Base-by-base conservation (phyloP, 2,329 filamentous ascomycete genomes). In the Zymoseptoria ardabiliae region DNA sequence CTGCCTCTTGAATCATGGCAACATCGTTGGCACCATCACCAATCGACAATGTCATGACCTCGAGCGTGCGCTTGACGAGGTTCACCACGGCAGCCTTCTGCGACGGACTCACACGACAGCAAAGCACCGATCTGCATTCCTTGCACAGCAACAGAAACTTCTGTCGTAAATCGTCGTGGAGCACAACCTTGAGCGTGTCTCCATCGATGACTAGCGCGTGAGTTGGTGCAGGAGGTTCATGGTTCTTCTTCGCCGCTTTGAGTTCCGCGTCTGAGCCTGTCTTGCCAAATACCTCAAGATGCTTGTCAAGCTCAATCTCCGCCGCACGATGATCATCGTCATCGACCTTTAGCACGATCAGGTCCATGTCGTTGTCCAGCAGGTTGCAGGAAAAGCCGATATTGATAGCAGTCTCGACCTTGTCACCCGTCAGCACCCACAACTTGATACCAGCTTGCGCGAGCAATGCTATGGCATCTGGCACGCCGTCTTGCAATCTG, bases 311-410 rank as follows among this genome's bases (percentile, higher is more conserved):
- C 66, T 92, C 82, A 57, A 82, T 80, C 65, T 89, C 86, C 2
- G 91, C 83, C 41, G 79, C 78, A 11, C 80, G 78, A 9, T 88
- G 67, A 59, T 80, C 82, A 76, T 91, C 87, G 64, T 96, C 90
- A 1, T 89, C 84, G 28, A 94, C 82, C 71, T 95, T 95, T 67
- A 99, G 81, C 54, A 96, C 85, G 64, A 99, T 89, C 62, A 99
- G 79, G 67, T 99, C 94, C 94, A 99, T 97, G 66, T 96, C 90
- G 74, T 97, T 99, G 76, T 93, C 91, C 58, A 99, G 83, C 30
- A 99, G 81, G 68, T 99, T 99, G 79, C 95, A 99, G 10, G 95
- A 99, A 76, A 97, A 99, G 2, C 94, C 94, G 71, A 99, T 99
- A 77, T 99, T 99, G 85, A 99, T 99, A 59, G 95, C 94, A 22